Conservation (phyloP, 106 monocot genomes). For the Allium cepa region DNA sequence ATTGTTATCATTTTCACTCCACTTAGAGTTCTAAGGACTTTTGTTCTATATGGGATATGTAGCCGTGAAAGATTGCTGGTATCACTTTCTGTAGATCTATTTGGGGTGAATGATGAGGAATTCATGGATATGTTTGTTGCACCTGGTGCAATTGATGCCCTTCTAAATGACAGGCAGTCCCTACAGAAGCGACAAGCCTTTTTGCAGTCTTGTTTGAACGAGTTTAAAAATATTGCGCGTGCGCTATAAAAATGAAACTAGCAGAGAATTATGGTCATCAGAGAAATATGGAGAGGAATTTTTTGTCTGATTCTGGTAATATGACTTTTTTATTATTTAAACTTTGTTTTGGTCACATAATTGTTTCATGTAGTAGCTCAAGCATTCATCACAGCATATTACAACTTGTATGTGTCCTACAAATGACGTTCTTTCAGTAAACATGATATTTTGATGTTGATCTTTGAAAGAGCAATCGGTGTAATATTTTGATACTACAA, state of each 20-base stretch:
- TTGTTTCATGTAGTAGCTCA: too few species aligned
- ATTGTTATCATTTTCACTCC: neutral
- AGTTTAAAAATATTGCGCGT: constrained; percentile 84
- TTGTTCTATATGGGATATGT: constrained; percentile 4
- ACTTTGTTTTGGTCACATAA: too few species aligned
- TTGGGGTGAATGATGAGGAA: constrained; percentile 82
- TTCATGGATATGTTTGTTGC: constrained; percentile 99
- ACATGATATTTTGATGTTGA: too few species aligned
- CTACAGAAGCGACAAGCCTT: constrained; percentile 83
- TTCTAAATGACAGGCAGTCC: constrained; percentile 58
- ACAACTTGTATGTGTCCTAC: too few species aligned
- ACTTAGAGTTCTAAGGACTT: neutral
- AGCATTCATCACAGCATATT: too few species aligned
- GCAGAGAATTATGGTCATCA: too few species aligned
- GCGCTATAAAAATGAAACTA: constrained; percentile 26
- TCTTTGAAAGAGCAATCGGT: too few species aligned
- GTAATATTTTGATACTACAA: too few species aligned
- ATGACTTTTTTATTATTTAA: too few species aligned
- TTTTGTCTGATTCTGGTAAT: too few species aligned
- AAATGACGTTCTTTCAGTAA: too few species aligned
- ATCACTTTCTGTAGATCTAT: constrained; percentile 71
- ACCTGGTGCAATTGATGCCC: constrained; percentile 74
- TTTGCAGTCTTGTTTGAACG: constrained; percentile 79
- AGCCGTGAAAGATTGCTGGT: constrained; percentile 76
- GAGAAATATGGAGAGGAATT: too few species aligned